phyloP scores from a whole-genome alignment of 495 filamentous ascomycete species.

The Penicillium pancosmium region DNA sequence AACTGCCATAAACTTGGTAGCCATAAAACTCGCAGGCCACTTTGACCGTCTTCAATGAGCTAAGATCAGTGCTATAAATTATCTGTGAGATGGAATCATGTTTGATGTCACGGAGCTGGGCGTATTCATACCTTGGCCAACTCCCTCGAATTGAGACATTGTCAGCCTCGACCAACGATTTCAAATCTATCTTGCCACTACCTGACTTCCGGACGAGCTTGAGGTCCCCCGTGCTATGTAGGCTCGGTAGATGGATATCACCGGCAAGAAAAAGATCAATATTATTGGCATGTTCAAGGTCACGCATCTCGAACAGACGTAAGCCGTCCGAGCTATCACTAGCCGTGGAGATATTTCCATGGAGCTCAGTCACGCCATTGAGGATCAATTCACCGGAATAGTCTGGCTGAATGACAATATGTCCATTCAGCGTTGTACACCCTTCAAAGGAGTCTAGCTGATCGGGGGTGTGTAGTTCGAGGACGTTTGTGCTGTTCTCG shows the following conservation, averaged over 20 bases:
- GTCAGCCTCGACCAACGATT: constrained; percentile 1
- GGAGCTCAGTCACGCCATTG: not conserved
- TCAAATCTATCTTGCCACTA: constrained; percentile 1
- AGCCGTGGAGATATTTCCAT: constrained; percentile 6
- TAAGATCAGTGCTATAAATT: not conserved
- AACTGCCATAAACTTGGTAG: not conserved
- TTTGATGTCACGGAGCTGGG: not conserved
- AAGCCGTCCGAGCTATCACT: not conserved
- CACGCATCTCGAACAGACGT: not conserved
- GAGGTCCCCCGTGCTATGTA: not conserved
- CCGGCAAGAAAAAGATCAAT: not conserved
- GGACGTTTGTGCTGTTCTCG: not conserved
- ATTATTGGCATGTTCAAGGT: not conserved
- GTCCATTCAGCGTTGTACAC: constrained; percentile 1
- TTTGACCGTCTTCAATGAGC: not conserved
- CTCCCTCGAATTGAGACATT: not conserved
- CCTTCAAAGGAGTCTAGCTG: constrained; percentile 4
- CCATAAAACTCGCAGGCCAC: not conserved
- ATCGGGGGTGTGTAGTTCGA: constrained; percentile 6
- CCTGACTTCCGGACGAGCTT: constrained; percentile 1
- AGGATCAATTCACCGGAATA: constrained; percentile 1
- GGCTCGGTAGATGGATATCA: not conserved
- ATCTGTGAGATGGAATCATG: not conserved
- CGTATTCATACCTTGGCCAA: constrained; percentile 2
- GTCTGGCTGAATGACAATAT: constrained; percentile 5